Evolutionary conservation across 2,329 filamentous ascomycete species (phyloP).

Genomic region (Kalaharituber pfeilii): DNA sequence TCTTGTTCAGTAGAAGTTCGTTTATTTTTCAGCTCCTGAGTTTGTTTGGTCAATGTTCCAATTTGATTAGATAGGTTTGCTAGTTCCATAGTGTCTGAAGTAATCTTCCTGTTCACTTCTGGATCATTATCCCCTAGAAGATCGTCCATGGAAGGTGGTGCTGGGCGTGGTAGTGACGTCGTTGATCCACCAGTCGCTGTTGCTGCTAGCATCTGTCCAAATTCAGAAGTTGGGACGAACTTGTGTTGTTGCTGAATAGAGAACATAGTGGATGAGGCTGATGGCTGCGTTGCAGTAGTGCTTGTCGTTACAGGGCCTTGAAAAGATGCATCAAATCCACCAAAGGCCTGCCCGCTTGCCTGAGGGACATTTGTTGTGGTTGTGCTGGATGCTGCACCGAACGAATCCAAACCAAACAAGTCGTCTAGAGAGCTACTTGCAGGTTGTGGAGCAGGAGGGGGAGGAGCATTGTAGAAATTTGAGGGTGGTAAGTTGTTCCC

Average conservation of each 20-base stretch:
- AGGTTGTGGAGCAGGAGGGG: slow-evolving; percentile 28
- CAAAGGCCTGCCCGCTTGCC: slow-evolving; percentile 32
- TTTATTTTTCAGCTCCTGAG: slow-evolving; percentile 80
- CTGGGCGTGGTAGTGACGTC: slow-evolving; percentile 31
- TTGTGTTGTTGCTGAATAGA: slow-evolving; percentile 30
- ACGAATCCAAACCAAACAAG: slow-evolving; percentile 75
- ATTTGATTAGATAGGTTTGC: slow-evolving; percentile 95
- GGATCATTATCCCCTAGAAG: slow-evolving; percentile 86
- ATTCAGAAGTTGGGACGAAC: slow-evolving; percentile 81
- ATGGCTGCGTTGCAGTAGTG: not conserved
- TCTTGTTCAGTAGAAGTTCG: slow-evolving; percentile 64
- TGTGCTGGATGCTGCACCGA: slow-evolving; percentile 22
- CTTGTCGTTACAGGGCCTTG: slow-evolving; percentile 30
- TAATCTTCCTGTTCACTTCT: slow-evolving; percentile 73
- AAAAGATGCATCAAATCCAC: slow-evolving; percentile 32
- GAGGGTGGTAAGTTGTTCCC: slow-evolving; percentile 28
- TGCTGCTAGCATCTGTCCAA: slow-evolving; percentile 67
- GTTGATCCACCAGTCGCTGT: slow-evolving; percentile 46
- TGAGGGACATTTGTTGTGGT: not conserved
- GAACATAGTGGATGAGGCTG: slow-evolving; percentile 8
- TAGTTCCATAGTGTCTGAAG: slow-evolving; percentile 75
- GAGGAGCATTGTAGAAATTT: slow-evolving; percentile 35
- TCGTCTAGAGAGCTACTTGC: slow-evolving; percentile 46
- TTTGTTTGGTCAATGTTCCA: slow-evolving; percentile 74
- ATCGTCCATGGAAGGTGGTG: slow-evolving; percentile 41